Evolutionary conservation across 2,329 filamentous ascomycete species (phyloP).

Genomic region (Colletotrichum somersetense): DNA sequence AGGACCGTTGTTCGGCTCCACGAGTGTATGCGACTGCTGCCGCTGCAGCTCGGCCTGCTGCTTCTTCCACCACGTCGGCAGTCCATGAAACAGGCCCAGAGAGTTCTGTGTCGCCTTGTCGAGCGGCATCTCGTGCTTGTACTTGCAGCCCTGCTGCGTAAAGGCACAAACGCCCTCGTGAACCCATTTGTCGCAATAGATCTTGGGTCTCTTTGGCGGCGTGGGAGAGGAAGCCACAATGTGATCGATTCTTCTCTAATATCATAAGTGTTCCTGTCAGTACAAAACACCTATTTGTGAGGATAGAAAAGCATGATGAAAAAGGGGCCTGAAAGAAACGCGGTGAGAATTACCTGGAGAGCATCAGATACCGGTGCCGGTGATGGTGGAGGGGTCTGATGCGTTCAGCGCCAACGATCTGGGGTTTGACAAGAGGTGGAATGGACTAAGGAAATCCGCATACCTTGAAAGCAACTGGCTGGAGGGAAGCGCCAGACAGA

Average conservation of each 20-base stretch:
- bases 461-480: conserved; percentile 56
- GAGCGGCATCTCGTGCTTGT: conserved; percentile 89
- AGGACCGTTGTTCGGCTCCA: conserved; percentile 4
- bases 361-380: conserved; percentile 47
- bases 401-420: conserved; percentile 46
- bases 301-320: too few relatives aligned
- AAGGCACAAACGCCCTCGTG: conserved; percentile 88
- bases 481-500: conserved; percentile 51
- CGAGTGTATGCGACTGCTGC: conserved; percentile 29
- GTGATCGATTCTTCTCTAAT: conserved; percentile 51
- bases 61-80: conserved; percentile 72
- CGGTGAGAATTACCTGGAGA: conserved; percentile 50
- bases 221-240: conserved; percentile 49
- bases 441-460: conserved; percentile 42
- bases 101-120: conserved; percentile 74
- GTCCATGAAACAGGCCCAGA: conserved; percentile 77
- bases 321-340: neutral
- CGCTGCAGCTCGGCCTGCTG: conserved; percentile 60
- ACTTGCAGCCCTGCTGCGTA: conserved; percentile 86
- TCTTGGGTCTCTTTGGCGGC: conserved; percentile 67
- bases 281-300: too few relatives aligned
- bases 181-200: conserved; percentile 92
- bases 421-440: conserved; percentile 17
- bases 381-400: conserved; percentile 44
- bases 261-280: conserved; percentile 12